Conservation (phyloP, 257 asterid genomes). For the Fraxinus excelsior region DNA sequence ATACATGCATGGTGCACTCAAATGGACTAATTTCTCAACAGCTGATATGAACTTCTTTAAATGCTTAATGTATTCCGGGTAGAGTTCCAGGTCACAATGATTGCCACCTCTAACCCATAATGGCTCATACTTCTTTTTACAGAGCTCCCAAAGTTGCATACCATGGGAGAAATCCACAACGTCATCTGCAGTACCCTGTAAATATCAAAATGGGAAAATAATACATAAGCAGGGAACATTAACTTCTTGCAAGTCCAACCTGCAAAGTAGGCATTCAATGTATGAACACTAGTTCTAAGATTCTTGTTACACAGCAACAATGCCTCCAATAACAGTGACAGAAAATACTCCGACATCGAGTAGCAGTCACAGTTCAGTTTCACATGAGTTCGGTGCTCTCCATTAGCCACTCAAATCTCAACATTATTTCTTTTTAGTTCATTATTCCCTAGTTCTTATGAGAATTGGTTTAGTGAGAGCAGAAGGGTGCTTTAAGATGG, state of each 20-base stretch:
- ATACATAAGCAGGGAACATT: not conserved
- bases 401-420: not conserved
- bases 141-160: slow-evolving; percentile 88
- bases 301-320: not conserved
- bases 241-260: not conserved
- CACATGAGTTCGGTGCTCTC: not conserved
- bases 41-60: slow-evolving; percentile 82
- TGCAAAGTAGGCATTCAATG: not conserved
- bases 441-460: not conserved
- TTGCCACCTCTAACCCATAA: slow-evolving; percentile 90
- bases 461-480: not conserved
- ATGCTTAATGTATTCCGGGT: slow-evolving; percentile 86
- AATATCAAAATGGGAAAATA: slow-evolving; percentile 20
- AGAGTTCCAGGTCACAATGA: slow-evolving; percentile 94
- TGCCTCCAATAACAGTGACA: not conserved
- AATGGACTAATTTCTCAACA: slow-evolving; percentile 63
- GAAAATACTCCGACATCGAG: not conserved
- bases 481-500: not conserved
- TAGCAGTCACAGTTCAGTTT: not conserved
- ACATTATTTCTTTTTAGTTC: not conserved
- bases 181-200: slow-evolving; percentile 92
- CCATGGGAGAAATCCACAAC: slow-evolving; percentile 94
- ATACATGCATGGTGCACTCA: slow-evolving; percentile 42
- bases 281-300: not conserved
- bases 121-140: slow-evolving; percentile 91